Evolutionary conservation across 139 green algal genomes (phyloP), one percentile per base, ranked within the genome.

Genomic region (Chlamydomonas sp.): DNA sequence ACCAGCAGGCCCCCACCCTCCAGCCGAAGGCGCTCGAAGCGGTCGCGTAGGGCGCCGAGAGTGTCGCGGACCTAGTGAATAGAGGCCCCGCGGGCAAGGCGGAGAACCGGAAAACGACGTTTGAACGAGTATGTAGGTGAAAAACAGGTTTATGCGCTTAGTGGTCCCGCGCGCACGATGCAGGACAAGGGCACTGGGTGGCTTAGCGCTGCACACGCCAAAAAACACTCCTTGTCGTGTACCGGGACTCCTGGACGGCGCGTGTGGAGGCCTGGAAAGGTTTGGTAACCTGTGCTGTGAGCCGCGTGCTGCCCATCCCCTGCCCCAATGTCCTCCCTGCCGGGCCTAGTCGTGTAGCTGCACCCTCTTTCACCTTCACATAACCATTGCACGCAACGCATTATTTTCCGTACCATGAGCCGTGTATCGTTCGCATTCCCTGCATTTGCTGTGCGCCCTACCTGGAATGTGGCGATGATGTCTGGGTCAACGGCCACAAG

Each of bases 391-490:
- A 71, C 10, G 10, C 66, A 71, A 71, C 9, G 10, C 9, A 71
- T 14, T 14, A 71, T 18, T 71, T 14, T 18, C 66, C 10, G 12
- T 71, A 14, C 66, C 9, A 18, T 71, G 10, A 71, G 10, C 10
- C 66, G 12, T 71, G 10, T 71, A 14, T 10, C 66, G 12, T 71
- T 10, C 10, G 10, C 66, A 71, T 71, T 71, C 12, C 66, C 66
- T 14, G 12, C 10, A 71, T 71, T 71, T 10, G 66, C 66, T 71
- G 66, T 71, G 15, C 31, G 2, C 5, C 76, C 2, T 61, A 95
- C 95, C 94, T 97, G 92, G 78, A 96, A 97, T 0, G 94, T 72
- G 16, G 81, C 85, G 20, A 97, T 61, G 62, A 89, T 89, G 72
- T 97, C 95, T 0, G 95, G 95, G 74, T 97, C 95, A 0, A 31